A percentile compares a stretch with the other conserved stretches of the same genome.
These are phyloP conservation scores for Moricandia arvensis DNA, from an alignment of 345 rosid species.

Conservation along the genomic window DNA sequence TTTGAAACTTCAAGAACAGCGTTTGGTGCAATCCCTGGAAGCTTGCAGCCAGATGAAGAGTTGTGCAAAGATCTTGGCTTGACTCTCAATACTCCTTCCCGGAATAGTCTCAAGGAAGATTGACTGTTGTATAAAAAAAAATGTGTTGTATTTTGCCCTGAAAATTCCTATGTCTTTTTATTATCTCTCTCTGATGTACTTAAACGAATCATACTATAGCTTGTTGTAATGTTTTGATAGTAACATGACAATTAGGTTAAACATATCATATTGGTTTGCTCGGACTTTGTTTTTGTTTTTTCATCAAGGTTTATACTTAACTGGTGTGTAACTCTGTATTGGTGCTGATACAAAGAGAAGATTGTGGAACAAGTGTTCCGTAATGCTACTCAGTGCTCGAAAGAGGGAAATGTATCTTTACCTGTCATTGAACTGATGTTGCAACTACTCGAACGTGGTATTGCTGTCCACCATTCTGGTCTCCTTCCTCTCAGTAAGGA, in stretches of 20 bases:
- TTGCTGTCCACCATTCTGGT: conserved; percentile 98
- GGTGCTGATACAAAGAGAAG: conserved; percentile 52
- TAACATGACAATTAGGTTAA: not conserved
- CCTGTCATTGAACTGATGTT: conserved; percentile 96
- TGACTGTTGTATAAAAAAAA: conserved; percentile 3
- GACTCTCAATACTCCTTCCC: conserved; percentile 28
- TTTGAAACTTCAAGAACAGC: conserved; percentile 66
- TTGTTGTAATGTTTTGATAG: not conserved
- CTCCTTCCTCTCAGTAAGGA: conserved; percentile 98
- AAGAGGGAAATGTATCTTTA: conserved; percentile 86
- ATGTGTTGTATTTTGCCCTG: not conserved
- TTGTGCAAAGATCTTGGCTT: conserved; percentile 75
- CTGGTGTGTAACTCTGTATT: not conserved
- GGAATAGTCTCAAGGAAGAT: conserved; percentile 23
- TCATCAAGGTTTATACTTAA: not conserved
- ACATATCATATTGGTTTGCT: not conserved
- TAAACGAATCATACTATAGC: not conserved
- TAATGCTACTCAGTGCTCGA: conserved; percentile 87
- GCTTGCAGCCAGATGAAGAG: conserved; percentile 80
- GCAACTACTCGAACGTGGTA: conserved; percentile 92
- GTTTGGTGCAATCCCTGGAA: conserved; percentile 85
- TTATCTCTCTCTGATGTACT: not conserved
- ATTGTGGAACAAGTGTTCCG: conserved; percentile 72
- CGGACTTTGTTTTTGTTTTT: not conserved
- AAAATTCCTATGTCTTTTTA: not conserved